Base-by-base conservation (phyloP, 306 rosid genomes). In the Comarum palustre region DNA sequence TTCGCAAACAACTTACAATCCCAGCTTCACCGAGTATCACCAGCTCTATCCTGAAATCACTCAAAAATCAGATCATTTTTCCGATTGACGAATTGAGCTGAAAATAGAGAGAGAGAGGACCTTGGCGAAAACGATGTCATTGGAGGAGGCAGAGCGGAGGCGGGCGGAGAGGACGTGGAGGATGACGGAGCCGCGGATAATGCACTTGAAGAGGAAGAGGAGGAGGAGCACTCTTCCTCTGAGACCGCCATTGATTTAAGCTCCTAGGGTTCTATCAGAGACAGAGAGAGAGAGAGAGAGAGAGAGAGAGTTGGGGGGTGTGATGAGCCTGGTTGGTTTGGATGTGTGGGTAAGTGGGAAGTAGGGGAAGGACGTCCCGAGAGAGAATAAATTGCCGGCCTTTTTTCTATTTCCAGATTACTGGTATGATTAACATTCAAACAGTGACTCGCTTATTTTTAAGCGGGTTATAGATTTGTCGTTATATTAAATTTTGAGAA, bases 211-310 rank as follows among this genome's bases (percentile, higher is more conserved):
- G 67, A 93, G 96, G 80, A 85, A 93, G 78, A 69, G 75, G 74
- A 66, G 8, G 97, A 90, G 46, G 98, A 94, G 62, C 98, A 94
- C 82, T 91, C 94, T 75, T 91, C 97, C 79, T 93, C 96, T 42
- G 92, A 87, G 70, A 89, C 96, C 78, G 97, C 97, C 97, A 94
- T 93, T 77, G 20, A 34, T 46, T 66, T 3, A 3, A 25, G 17
- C 25, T 29, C 62, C 47, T 71, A 71, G 74, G 64, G 65, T 71
- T 52, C 29, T 50, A 19, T 48, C 9, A 48, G 1, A 48, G 6
- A 46, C 19, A 46, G 17, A 42, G 50, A 11, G 15, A 10, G 14
- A 43, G 13, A 8, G 13, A 42, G 13, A 45, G 50, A 46, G 19
- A 13, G 17, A 11, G 48, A 46, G n/a, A 5, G 10, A 48, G 22